Conservation (phyloP, 2,329 filamentous ascomycete species). For the Pochonia chlamydosporia region DNA sequence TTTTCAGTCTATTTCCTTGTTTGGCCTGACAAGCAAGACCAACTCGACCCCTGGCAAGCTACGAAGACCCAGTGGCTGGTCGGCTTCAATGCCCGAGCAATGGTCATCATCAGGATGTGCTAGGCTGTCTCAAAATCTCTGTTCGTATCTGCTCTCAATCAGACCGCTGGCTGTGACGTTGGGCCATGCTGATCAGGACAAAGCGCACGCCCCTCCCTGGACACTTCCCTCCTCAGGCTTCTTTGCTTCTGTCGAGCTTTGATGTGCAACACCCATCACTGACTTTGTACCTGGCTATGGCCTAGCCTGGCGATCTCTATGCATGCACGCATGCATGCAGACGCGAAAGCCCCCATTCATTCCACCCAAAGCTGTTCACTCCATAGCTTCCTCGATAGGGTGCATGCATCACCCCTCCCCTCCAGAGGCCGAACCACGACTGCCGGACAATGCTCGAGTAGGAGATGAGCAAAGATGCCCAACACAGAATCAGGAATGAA, state of each 20-base stretch:
- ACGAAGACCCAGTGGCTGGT: background rate
- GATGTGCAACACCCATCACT: background rate
- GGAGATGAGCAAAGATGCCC: background rate
- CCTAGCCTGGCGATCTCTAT: slow-evolving; percentile 1
- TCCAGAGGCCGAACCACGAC: background rate
- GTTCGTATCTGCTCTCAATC: slow-evolving; percentile 5
- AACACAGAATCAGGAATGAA: background rate
- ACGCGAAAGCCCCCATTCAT: background rate
- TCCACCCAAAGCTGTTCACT: background rate
- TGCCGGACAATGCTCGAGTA: background rate
- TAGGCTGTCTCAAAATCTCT: slow-evolving; percentile 5
- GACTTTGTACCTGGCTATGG: background rate
- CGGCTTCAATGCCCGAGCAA: background rate
- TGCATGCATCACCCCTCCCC: background rate
- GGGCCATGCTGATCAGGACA: background rate
- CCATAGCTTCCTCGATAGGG: background rate
- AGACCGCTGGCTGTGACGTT: background rate
- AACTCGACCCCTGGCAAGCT: background rate
- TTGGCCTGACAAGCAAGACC: background rate
- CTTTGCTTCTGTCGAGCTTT: background rate
- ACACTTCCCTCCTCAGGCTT: background rate
- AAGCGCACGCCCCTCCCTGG: slow-evolving; percentile 2
- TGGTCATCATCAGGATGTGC: slow-evolving; percentile 3
- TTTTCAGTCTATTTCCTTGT: background rate
- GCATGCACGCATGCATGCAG: background rate